Base-by-base conservation (phyloP, 2,329 filamentous ascomycete genomes). In the Pseudogymnoascus sp. region DNA sequence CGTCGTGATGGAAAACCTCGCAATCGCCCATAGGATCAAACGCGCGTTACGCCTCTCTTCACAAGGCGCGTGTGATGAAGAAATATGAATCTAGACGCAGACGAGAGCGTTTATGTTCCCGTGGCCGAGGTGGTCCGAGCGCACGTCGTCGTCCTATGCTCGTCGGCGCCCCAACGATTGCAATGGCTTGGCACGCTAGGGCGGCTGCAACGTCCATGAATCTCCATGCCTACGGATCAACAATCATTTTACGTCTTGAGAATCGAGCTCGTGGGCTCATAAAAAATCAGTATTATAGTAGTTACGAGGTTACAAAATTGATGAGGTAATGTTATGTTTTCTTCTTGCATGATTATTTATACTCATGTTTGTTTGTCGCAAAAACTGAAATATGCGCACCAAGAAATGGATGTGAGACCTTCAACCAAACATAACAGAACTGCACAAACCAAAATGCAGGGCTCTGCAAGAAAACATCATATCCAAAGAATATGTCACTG, bases 401-500 rank as follows among this genome's bases (percentile, higher is more conserved):
- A n/a, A n/a, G n/a, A n/a, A n/a, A n/a, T n/a, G n/a, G n/a, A n/a
- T n/a, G n/a, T n/a, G n/a, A n/a, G n/a, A n/a, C n/a, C n/a, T n/a
- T n/a, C n/a, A n/a, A n/a, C n/a, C n/a, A n/a, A n/a, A n/a, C n/a
- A n/a, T n/a, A 35, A 11, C 22, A 9, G 14, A 47, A 47, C 14
- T 16, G 2, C 12, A n/a, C 41, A 28, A n/a, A 4, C 14, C 22
- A 47, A 16, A 47, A 43, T 11, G 14, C 22, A 11, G 14, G 11
- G 7, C 28, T 7, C 9, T 5, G 2, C 3, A 14, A 6, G 12
- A 43, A 41, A 41, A 22, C 5, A 25, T 90, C 87, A 74, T 89
- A 90, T 50, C 87, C 87, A 74, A 61, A 62, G 41, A 63, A 30
- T 18, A 41, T 57, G 73, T 81, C 84, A 69, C 84, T 84, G 64